These are phyloP conservation scores for Barbarea vulgaris DNA, from an alignment of 345 rosid genomes.

Conservation along the genomic window DNA sequence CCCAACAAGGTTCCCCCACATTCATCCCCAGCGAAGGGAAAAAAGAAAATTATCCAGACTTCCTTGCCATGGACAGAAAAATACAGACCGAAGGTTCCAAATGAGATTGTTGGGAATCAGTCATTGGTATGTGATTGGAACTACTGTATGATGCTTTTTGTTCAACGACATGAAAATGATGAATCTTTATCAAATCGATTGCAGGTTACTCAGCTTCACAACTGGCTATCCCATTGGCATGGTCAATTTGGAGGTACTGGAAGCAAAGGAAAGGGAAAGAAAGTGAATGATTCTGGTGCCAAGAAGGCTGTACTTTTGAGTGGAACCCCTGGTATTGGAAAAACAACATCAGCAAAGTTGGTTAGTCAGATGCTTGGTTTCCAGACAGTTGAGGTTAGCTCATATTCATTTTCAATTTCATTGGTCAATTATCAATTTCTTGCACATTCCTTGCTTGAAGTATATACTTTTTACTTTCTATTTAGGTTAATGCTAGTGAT, in stretches of 20 bases:
- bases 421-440: slow-evolving; percentile 18
- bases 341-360: slow-evolving; percentile 92
- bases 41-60: slow-evolving; percentile 49
- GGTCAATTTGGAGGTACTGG: slow-evolving; percentile 66
- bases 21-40: slow-evolving; percentile 49
- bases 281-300: slow-evolving; percentile 64
- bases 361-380: slow-evolving; percentile 92
- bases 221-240: slow-evolving; percentile 85
- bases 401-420: background rate
- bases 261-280: slow-evolving; percentile 75
- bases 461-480: slow-evolving; percentile 3
- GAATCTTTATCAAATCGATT: slow-evolving; percentile 23
- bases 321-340: slow-evolving; percentile 98
- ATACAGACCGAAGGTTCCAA: slow-evolving; percentile 83
- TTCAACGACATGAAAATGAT: slow-evolving; percentile 21
- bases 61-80: slow-evolving; percentile 86
- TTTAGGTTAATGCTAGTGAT: slow-evolving; percentile 97
- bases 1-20: slow-evolving; percentile 40
- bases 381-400: slow-evolving; percentile 83
- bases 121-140: slow-evolving; percentile 56
- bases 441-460: slow-evolving; percentile 12
- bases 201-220: slow-evolving; percentile 91
- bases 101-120: slow-evolving; percentile 89
- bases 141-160: slow-evolving; percentile 17
- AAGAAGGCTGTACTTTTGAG: slow-evolving; percentile 87